Evolutionary conservation across 495 filamentous ascomycete species (phyloP).

Genomic region (Penicillium bialowiezense): DNA sequence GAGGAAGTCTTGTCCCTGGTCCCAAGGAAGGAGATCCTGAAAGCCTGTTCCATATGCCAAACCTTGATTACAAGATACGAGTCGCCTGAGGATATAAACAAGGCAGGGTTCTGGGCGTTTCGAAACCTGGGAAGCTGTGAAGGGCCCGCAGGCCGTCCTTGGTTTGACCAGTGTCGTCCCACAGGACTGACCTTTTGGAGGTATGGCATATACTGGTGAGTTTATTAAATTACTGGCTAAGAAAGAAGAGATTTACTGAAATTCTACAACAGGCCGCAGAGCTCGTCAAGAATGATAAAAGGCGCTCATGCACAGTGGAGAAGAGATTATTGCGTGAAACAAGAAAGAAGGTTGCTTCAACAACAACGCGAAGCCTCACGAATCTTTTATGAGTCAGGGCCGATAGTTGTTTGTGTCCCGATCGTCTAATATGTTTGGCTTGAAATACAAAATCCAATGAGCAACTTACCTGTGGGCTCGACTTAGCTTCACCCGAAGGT

Average conservation of each 20-base stretch:
- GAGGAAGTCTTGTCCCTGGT: constrained; percentile 3
- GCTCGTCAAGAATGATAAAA: not conserved
- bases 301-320: constrained; percentile 6
- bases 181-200: not conserved
- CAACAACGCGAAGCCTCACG: constrained; percentile 5
- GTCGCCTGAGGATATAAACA: constrained; percentile 3
- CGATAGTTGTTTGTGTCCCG: too few species aligned
- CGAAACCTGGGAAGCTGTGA: constrained; percentile 7
- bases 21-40: not conserved
- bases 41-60: constrained; percentile 6
- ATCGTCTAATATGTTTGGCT: too few species aligned
- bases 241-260: constrained; percentile 2
- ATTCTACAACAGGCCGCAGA: constrained; percentile 1
- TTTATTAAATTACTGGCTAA: not conserved
- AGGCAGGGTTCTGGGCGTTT: constrained; percentile 4
- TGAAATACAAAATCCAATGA: too few species aligned
- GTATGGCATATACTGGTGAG: constrained; percentile 2
- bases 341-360: constrained; percentile 3
- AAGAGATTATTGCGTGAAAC: constrained; percentile 6
- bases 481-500: not conserved
- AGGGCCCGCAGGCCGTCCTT: constrained; percentile 7
- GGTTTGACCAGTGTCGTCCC: constrained; percentile 11
- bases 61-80: constrained; percentile 1
- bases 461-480: too few species aligned
- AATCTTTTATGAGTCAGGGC: not conserved